Base-by-base conservation (phyloP, 352 stramenopile genomes). In the Pythium myriotylum region DNA sequence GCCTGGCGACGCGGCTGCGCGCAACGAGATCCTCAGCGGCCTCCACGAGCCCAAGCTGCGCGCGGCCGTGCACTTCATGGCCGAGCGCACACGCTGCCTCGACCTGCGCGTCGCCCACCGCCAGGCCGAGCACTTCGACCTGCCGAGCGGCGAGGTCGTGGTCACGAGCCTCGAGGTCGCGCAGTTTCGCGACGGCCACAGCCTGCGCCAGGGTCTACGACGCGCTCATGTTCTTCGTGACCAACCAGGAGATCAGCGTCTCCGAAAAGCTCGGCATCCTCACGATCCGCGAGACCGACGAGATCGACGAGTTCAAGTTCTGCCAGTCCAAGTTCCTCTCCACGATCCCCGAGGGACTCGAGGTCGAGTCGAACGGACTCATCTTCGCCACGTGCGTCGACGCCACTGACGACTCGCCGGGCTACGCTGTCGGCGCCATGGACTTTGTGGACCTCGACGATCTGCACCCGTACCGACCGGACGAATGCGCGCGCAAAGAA, bases 261-360 rank as follows among this genome's bases (percentile, higher is more conserved):
- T 55, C 55, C 3, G 55, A 54, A 33, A 20, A 23, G 12, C 55
- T 63, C 3, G 55, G 43, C 10, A 24, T 39, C 4, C 17, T 63
- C 35, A 55, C 55, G 2, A 46, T 63, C n/a, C 55, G 55, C 14
- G 55, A 63, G 26, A 22, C 8, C 23, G 55, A 63, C 24, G 45
- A 55, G 1, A 32, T 19, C 20, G 41, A 62, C n/a, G 54, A 54
- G 1, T 52, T 43, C 10, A 22, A 12, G 10, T 39, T 53, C 20
- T 13, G 17, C 14, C 54, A 61, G 29, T 17, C 12, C 8, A 42
- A 42, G 7, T 33, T 54, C 26, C n/a, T 61, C 5, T 10, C 29
- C 5, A 10, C 10, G 5, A 5, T 35, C 10, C 29, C 29, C 5
- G 29, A 35, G 10, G 29, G 29, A 35, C 29, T 35, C 29, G 29